Conservation (phyloP, 2,329 filamentous ascomycete species). For the Colletotrichum sp. region DNA sequence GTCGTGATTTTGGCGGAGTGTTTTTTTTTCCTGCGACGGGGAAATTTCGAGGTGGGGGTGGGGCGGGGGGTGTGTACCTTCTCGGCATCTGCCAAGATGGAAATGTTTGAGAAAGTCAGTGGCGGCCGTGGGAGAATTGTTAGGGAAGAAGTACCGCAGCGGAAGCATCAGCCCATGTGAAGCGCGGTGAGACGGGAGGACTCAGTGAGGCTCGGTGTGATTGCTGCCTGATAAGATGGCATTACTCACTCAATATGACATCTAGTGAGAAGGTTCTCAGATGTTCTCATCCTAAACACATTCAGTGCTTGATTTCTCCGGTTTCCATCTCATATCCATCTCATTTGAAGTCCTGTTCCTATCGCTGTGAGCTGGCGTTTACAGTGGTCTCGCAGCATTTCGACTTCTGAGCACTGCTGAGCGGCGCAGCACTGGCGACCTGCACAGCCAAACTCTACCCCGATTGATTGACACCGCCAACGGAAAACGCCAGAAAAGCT, state of each 20-base stretch:
- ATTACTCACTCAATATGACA: background rate
- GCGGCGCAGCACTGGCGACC: background rate
- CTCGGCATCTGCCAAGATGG: background rate
- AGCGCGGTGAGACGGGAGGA: background rate
- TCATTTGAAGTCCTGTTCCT: background rate
- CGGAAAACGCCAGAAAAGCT: background rate
- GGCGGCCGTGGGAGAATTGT: background rate
- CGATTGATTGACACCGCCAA: background rate
- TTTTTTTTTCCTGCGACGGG: background rate
- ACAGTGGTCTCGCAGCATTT: background rate
- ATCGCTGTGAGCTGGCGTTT: background rate
- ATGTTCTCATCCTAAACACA: accelerated
- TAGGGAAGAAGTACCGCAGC: background rate
- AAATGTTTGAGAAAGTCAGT: too few species aligned
- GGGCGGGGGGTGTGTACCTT: background rate
- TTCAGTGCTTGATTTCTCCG: accelerated
- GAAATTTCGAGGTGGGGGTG: conserved; percentile 21
- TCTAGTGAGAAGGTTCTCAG: background rate
- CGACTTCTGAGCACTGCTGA: background rate
- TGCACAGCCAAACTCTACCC: background rate
- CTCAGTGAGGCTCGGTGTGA: background rate
- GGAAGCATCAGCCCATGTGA: background rate
- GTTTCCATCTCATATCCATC: accelerated
- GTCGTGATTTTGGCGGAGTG: background rate
- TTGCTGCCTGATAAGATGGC: background rate